Base-by-base conservation (phyloP, 78 protist genomes). In the Chrysochromulina parva region DNA sequence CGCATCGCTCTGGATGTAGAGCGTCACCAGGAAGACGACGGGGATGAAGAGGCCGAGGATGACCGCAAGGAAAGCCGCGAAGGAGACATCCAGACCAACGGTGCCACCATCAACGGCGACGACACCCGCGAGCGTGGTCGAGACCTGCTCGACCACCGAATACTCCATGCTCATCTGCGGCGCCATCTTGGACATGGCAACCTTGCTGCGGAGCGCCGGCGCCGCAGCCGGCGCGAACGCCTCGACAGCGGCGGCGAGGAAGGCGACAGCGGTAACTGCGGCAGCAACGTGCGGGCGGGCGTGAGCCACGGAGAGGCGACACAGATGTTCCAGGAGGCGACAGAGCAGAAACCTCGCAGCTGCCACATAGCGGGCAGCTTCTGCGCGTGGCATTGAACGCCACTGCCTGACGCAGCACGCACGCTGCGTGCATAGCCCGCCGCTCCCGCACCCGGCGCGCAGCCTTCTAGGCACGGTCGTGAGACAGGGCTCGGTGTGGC, bases 1-100 rank as follows among this genome's bases (percentile, higher is more conserved):
- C 54, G 90, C 90, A 80, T 87, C 90, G 19, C 82, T 67, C 90
- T 87, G 90, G 90, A 87, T 87, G 90, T 48, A 87, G 53, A 87
- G 81, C n/a, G 90, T 87, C 24, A 87, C 59, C 17, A 87, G 90
- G 90, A 66, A 87, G 38, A 87, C 90, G n/a, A 87, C 90, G 24
- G 90, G 90, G 52, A 87, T 26, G 78, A 87, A 87, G 53, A 52
- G 26, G 55, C 90, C 90, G n/a, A 87, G 81, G 81, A 87, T 71
- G 60, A 58, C 69, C 47, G 90, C 90, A 22, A 87, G 90, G 90
- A 65, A 87, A 65, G 90, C 90, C 19, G 60, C 90, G 81, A 67
- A 47, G 1, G 90, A 87, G n/a, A 87, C 90, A 54, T 48, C 78
- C 55, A 87, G 71, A 50, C 90, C 82, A 48, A 74, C 48, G 57